phyloP scores from a whole-genome alignment of 2,329 filamentous ascomycete species.

The Hymenoscyphus occultus region DNA sequence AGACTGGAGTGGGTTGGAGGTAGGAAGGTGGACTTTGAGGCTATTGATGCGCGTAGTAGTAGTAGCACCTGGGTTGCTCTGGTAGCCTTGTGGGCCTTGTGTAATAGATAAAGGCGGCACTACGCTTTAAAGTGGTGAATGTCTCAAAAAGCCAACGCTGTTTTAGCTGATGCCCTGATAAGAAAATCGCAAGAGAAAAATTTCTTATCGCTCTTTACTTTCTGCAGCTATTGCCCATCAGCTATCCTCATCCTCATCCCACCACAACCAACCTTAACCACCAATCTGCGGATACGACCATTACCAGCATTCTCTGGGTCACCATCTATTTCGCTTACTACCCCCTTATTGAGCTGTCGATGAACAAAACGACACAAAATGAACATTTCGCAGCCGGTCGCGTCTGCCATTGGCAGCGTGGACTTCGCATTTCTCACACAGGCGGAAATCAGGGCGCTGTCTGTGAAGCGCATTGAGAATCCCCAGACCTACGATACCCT shows the following conservation, averaged over 20 bases:
- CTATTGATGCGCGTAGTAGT: background rate
- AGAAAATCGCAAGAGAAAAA: background rate
- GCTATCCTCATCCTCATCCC: background rate
- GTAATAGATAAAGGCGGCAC: too few relatives aligned
- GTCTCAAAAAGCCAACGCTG: background rate
- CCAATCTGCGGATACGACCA: background rate
- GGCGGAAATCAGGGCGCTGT: constrained; percentile 81
- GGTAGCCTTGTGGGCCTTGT: too few relatives aligned
- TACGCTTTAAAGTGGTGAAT: background rate
- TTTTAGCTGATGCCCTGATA: background rate
- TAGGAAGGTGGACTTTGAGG: background rate
- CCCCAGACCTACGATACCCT: constrained; percentile 91
- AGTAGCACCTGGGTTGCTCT: too few relatives aligned
- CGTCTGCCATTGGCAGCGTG: constrained; percentile 79
- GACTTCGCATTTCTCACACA: constrained; percentile 84
- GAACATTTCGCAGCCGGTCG: constrained; percentile 77
- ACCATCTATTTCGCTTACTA: background rate
- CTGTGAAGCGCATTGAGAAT: constrained; percentile 91
- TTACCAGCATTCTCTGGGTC: constrained; percentile 2
- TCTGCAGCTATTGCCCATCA: background rate
- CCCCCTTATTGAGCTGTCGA: constrained; percentile 9
- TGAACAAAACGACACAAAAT: constrained; percentile 41
- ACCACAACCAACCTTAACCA: background rate
- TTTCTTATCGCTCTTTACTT: constrained; percentile 5
- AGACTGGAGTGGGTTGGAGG: background rate